Evolutionary conservation across 345 rosid species (phyloP).

Genomic region (Acer campestre): DNA sequence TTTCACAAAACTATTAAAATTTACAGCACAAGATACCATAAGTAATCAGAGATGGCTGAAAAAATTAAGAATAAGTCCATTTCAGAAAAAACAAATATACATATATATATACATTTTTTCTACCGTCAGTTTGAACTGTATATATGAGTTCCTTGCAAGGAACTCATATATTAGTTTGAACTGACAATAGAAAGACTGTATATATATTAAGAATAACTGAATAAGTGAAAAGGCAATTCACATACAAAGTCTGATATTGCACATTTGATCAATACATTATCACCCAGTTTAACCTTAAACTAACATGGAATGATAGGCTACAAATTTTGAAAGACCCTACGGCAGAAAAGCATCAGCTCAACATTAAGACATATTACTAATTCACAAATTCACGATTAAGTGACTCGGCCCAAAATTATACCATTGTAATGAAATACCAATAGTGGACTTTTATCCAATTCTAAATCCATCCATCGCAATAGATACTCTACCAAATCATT

Average conservation of each 20-base stretch:
- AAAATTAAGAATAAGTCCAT: neutral
- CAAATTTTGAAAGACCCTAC: neutral
- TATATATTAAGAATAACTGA: neutral
- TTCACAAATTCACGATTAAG: neutral
- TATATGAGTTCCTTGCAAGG: too few species aligned
- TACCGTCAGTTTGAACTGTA: too few species aligned
- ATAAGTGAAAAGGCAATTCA: neutral
- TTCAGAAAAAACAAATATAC: neutral
- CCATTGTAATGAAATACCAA: neutral
- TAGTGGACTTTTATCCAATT: neutral
- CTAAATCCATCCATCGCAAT: conserved; percentile 1
- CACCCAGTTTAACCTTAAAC: neutral
- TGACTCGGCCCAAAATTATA: neutral
- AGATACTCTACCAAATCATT: conserved; percentile 4
- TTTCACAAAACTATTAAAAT: neutral
- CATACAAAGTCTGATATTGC: neutral
- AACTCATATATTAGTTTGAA: too few species aligned
- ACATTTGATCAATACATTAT: neutral
- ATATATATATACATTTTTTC: too few species aligned
- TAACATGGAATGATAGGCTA: neutral
- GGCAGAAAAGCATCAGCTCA: neutral
- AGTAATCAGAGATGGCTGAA: neutral
- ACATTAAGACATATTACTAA: neutral
- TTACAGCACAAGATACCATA: neutral
- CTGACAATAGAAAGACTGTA: too few species aligned